Evolutionary conservation across 495 filamentous ascomycete genomes (phyloP), one percentile per base, ranked within the genome.

Genomic region (Jackrogersella multiformis): DNA sequence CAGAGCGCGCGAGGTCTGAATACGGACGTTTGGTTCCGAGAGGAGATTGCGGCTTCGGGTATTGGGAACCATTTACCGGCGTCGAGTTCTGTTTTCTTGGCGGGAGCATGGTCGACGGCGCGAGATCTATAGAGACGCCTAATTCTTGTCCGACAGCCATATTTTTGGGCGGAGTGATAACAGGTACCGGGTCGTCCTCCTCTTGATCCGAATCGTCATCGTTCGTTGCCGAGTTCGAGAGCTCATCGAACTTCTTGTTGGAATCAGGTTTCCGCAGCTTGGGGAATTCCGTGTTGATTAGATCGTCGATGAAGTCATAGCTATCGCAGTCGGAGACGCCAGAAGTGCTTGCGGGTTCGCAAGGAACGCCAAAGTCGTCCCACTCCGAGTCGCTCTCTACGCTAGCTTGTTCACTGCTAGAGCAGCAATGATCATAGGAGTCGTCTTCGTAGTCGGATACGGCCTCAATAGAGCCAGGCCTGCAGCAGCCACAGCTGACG

Each of bases 101-200:
- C 10, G 42, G 21, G 4, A 46, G 3, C n/a, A n/a, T 4, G 42
- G 13, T 46, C 9, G 42, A n/a, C 24, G 45, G 18, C 26, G 13
- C 3, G 3, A n/a, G n/a, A 1, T 49, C 21, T 23, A 18, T 36
- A 16, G 18, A 38, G 32, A 20, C 6, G 8, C 18, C 4, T 1
- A 53, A 15, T 12, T 12, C 64, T 12, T 48, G 13, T 13, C 48
- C 59, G 12, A 73, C 18, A 4, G 24, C 18, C 67, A 73, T 71
- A 12, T 68, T 58, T 53, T 71, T 73, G 0, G 71, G 71, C 9
- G 71, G 71, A 24, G 61, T 64, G 15, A 71, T 55, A 15, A 66
- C 52, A 0, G 71, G 71, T 1, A 15, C 60, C 1, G 21, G 34
- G 9, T 34, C 51, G 5, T 60, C 70, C 2, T 55, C 34, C 24